Evolutionary conservation across 805 yeast genomes (phyloP).

Genomic region (Danielia reshetovae): DNA sequence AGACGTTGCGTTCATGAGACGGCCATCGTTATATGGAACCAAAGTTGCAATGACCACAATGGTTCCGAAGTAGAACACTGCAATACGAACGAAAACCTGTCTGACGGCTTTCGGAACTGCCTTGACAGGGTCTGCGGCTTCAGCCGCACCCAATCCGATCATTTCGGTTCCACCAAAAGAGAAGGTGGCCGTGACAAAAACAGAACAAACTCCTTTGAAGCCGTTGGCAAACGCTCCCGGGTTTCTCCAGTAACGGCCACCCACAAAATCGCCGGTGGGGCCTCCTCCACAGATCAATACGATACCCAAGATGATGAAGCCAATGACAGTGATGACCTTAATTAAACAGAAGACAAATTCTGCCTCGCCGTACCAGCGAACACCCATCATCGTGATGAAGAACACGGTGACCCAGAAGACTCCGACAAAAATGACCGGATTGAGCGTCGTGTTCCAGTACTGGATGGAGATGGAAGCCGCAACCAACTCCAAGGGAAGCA

Average conservation of each 20-base stretch:
- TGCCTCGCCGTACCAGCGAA: constrained; percentile 44
- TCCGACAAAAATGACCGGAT: constrained; percentile 56
- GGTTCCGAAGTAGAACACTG: constrained; percentile 4
- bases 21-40: constrained; percentile 2
- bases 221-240: constrained; percentile 22
- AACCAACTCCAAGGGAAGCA: constrained; percentile 62
- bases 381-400: constrained; percentile 15
- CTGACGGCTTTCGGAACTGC: constrained; percentile 5
- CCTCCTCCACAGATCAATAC: constrained; percentile 50
- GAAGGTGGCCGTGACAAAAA: constrained; percentile 12
- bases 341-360: constrained; percentile 63
- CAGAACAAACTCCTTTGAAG: constrained; percentile 22
- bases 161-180: constrained; percentile 7
- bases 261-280: constrained; percentile 18
- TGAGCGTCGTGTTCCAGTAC: constrained; percentile 49
- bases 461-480: constrained; percentile 56
- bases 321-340: constrained; percentile 60
- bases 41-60: constrained; percentile 3
- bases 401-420: constrained; percentile 51
- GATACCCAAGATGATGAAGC: constrained; percentile 54
- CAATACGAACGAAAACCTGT: constrained; percentile 5
- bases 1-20: background rate
- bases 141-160: constrained; percentile 7
- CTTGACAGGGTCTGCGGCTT: constrained; percentile 2
- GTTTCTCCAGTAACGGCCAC: constrained; percentile 20